Conservation (phyloP, 352 stramenopile genomes). For the Globisporangium recalcitrans region DNA sequence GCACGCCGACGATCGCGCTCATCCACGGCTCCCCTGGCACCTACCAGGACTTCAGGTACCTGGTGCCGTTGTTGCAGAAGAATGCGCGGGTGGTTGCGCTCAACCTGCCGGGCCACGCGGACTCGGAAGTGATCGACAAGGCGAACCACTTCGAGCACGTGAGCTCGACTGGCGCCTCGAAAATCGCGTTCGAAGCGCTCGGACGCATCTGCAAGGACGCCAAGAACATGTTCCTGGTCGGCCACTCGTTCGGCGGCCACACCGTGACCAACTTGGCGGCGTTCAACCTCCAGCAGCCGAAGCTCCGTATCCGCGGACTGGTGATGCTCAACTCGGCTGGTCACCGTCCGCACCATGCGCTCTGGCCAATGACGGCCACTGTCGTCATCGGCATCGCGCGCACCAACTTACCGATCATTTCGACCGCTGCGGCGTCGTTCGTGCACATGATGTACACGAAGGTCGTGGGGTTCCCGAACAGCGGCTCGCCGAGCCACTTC, state of each 20-base stretch:
- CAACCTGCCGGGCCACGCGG: conserved; percentile 54
- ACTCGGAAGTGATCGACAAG: conserved; percentile 21
- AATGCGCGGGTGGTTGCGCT: conserved; percentile 44
- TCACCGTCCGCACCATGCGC: conserved; percentile 19
- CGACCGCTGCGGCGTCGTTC: conserved; percentile 7
- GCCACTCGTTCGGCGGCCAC: conserved; percentile 66
- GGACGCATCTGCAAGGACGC: conserved; percentile 18
- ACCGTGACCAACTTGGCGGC: conserved; percentile 38
- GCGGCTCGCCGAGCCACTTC: conserved; percentile 14
- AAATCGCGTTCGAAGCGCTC: conserved; percentile 22
- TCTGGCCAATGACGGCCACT: conserved; percentile 15
- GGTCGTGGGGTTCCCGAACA: conserved; percentile 20
- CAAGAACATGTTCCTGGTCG: conserved; percentile 43
- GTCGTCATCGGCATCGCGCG: conserved; percentile 16
- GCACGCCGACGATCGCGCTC: conserved; percentile 23
- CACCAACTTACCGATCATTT: conserved; percentile 17
- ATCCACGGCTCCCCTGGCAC: conserved; percentile 60
- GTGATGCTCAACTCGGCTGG: conserved; percentile 27
- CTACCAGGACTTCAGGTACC: conserved; percentile 56
- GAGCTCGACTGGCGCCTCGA: conserved; percentile 11
- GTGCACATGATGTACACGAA: conserved; percentile 18
- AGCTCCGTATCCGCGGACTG: conserved; percentile 24
- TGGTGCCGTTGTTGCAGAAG: conserved; percentile 43
- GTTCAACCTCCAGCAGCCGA: conserved; percentile 8
- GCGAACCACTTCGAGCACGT: conserved; percentile 22